Base-by-base conservation (phyloP, 2,329 filamentous ascomycete genomes). In the Penicillium hordei region DNA sequence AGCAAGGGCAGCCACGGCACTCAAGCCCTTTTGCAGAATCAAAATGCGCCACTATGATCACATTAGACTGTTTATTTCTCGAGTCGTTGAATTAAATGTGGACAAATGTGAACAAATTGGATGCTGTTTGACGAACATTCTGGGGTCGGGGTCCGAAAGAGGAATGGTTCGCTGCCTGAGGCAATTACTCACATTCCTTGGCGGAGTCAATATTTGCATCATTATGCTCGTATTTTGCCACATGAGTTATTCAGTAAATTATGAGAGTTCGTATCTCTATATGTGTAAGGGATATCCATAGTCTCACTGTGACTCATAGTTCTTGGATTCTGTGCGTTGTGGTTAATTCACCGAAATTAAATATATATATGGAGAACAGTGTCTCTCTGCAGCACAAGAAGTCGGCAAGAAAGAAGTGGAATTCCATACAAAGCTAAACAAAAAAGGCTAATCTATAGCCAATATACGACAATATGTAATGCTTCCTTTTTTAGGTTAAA, bases 151-250 rank as follows among this genome's bases (percentile, higher is more conserved):
- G 49, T 65, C 67, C 65, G 19, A 59, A 70, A 67, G 40, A 46
- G 68, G 65, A 62, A 60, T 66, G 57, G 60, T 10, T 45, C 2
- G 6, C n/a, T 29, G 57, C 64, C 60, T 65, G 55, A 60, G 64
- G 59, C 25, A 21, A 5, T 13, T 3, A 15, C 13, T 17, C 33
- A 19, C 27, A 23, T 50, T 48, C 33, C 33, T 44, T 51, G 45
- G 36, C 31, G 31, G 31, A 33, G 12, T 33, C 31, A 3, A n/a
- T 29, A n/a, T 38, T 8, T 51, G 15, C 13, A 25, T 34, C 21
- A 34, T 34, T 34, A 29, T 17, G 27, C 29, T 48, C 15, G 31
- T 12, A 36, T 36, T n/a, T 48, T 34, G 21, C 21, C 13, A 21
- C 21, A 23, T 33, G 3, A 23, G 1, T 25, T 25, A 23, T 36